Evolutionary conservation across 257 asterid genomes (phyloP).

Genomic region (Asclepias syriaca): DNA sequence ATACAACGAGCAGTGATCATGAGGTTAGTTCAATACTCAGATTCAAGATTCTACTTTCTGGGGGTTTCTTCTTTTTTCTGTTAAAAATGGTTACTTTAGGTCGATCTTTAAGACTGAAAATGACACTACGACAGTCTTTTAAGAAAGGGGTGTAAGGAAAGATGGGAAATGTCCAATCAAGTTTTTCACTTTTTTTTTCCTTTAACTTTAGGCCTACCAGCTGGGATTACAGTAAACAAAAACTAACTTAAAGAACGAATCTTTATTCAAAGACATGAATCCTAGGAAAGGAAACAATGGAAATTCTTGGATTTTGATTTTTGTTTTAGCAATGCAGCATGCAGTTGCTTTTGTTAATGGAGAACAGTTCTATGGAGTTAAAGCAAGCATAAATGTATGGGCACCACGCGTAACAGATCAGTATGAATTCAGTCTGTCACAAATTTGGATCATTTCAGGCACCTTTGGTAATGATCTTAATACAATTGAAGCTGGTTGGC

Average conservation of each 20-base stretch:
- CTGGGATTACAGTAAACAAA: too few relatives aligned
- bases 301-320: background rate
- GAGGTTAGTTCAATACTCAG: constrained; percentile 44
- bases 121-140: background rate
- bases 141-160: background rate
- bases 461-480: constrained; percentile 87
- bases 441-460: constrained; percentile 88
- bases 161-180: background rate
- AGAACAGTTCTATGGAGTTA: constrained; percentile 78
- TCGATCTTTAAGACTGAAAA: background rate
- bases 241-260: too few relatives aligned
- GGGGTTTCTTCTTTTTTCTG: background rate
- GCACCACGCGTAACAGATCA: constrained; percentile 73
- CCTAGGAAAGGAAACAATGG: background rate
- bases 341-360: constrained; percentile 94
- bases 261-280: too few relatives aligned
- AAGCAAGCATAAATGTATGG: constrained; percentile 94
- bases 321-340: constrained; percentile 39
- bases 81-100: background rate
- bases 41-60: background rate
- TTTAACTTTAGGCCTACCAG: too few relatives aligned
- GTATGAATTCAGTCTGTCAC: constrained; percentile 90
- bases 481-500: constrained; percentile 99
- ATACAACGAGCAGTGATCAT: constrained; percentile 74
- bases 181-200: too few relatives aligned